Conservation (phyloP, 768 basidiomycete genomes). For the Lentinula aciculospora region DNA sequence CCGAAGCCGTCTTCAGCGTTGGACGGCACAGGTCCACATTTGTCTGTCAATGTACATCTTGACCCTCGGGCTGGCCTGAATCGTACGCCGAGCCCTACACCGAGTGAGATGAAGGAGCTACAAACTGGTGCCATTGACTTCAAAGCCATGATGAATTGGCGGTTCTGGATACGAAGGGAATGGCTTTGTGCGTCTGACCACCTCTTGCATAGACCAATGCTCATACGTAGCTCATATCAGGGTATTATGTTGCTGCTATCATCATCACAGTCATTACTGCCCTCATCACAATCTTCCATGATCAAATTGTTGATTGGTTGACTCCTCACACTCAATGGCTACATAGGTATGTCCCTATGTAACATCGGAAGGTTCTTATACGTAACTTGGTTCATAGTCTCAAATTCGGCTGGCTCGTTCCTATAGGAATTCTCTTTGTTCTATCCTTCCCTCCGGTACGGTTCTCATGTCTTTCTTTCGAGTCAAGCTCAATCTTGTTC, state of each 20-base stretch:
- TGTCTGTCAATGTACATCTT: not conserved
- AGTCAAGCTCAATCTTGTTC: not conserved
- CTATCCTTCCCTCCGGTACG: constrained; percentile 81
- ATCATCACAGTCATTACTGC: constrained; percentile 42
- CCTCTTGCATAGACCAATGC: not conserved
- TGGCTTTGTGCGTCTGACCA: constrained; percentile 44
- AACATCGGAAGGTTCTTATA: not conserved
- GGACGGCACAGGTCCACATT: not conserved
- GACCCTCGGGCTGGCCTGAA: constrained; percentile 13
- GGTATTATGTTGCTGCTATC: constrained; percentile 45
- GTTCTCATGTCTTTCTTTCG: constrained; percentile 6
- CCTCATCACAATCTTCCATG: constrained; percentile 59
- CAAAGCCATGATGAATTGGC: constrained; percentile 34
- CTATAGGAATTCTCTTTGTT: constrained; percentile 76
- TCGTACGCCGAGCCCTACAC: constrained; percentile 61
- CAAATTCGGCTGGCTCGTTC: constrained; percentile 65
- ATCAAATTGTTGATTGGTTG: constrained; percentile 67
- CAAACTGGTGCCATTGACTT: constrained; percentile 39
- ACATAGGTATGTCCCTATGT: constrained; percentile 35
- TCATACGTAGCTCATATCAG: constrained; percentile 16
- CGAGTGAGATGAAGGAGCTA: constrained; percentile 48
- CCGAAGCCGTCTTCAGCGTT: not conserved
- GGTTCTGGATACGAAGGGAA: constrained; percentile 50
- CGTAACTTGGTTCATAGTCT: constrained; percentile 28
- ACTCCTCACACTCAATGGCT: constrained; percentile 63